Evolutionary conservation across 257 asterid genomes (phyloP).

Genomic region (Euphrasia confusa): DNA sequence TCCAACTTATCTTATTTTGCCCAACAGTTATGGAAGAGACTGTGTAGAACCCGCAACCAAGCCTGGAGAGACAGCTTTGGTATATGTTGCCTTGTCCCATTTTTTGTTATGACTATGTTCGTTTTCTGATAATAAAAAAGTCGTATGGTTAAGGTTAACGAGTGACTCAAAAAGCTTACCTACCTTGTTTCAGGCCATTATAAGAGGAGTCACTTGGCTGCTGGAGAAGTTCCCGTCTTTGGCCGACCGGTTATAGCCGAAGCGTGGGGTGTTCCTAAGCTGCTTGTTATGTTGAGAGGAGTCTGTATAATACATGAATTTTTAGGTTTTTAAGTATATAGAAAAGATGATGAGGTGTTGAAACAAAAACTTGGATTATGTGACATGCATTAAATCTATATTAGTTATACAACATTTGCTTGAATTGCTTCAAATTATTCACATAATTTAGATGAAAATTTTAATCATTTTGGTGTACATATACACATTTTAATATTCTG

Average conservation of each 20-base stretch:
- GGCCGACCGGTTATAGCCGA: slow-evolving; percentile 45
- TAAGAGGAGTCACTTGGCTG: slow-evolving; percentile 82
- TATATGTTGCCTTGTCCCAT: slow-evolving; percentile 26
- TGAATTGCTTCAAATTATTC: too few species aligned
- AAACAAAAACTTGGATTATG: too few species aligned
- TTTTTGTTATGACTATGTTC: too few species aligned
- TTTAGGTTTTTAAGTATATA: neutral
- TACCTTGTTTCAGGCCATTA: slow-evolving; percentile 43
- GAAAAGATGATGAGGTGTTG: too few species aligned
- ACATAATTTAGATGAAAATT: too few species aligned
- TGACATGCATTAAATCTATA: too few species aligned
- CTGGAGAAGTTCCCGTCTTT: slow-evolving; percentile 67
- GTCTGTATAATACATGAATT: neutral
- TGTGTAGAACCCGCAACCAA: slow-evolving; percentile 84
- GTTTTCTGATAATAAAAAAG: too few species aligned
- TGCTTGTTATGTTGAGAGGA: neutral
- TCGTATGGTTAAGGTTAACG: too few species aligned
- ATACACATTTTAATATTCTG: too few species aligned
- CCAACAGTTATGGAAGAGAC: slow-evolving; percentile 78
- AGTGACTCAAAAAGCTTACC: too few species aligned
- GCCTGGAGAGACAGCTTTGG: slow-evolving; percentile 87
- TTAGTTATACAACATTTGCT: too few species aligned
- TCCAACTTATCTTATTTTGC: slow-evolving; percentile 19
- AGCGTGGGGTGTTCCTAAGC: neutral
- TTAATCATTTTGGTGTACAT: too few species aligned